Conservation (phyloP, 352 stramenopile species). For the Globisporangium splendens region DNA sequence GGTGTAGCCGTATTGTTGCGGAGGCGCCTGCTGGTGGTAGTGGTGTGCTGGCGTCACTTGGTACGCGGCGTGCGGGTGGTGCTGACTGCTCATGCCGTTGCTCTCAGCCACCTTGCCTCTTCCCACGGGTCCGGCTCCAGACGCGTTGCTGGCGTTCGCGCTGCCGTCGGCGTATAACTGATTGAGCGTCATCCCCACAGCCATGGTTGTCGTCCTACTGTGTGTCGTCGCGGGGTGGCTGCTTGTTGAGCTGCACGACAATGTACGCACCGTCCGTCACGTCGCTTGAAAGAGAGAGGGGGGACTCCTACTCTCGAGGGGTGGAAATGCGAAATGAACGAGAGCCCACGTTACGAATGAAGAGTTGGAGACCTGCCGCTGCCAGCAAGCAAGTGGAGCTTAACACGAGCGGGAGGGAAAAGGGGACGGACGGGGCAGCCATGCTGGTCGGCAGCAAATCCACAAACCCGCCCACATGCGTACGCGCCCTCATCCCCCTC, state of each 20-base stretch:
- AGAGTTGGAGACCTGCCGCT: too few relatives aligned
- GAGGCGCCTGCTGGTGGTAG: slow-evolving; percentile 19
- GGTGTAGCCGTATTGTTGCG: slow-evolving; percentile 14
- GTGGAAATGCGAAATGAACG: slow-evolving; percentile 37
- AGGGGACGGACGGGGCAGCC: not conserved
- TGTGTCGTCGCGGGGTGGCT: not conserved
- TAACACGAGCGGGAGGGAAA: not conserved
- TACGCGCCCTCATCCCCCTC: too few relatives aligned
- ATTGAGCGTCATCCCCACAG: slow-evolving; percentile 69
- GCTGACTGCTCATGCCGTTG: slow-evolving; percentile 14
- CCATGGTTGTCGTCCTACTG: slow-evolving; percentile 23
- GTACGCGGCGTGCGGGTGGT: slow-evolving; percentile 16
- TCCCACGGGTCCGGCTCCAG: not conserved
- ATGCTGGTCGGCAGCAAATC: too few relatives aligned
- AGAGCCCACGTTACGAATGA: not conserved
- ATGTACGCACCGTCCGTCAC: not conserved
- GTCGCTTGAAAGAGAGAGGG: not conserved
- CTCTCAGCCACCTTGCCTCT: slow-evolving; percentile 3
- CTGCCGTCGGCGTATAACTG: slow-evolving; percentile 40
- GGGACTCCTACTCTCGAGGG: slow-evolving; percentile 22
- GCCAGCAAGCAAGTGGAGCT: not conserved
- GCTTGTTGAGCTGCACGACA: not conserved
- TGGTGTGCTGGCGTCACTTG: slow-evolving; percentile 25
- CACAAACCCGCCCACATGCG: too few relatives aligned
- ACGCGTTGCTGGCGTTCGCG: not conserved